Base-by-base conservation (phyloP, 2,329 filamentous ascomycete species). In the Coniochaeta sp. region DNA sequence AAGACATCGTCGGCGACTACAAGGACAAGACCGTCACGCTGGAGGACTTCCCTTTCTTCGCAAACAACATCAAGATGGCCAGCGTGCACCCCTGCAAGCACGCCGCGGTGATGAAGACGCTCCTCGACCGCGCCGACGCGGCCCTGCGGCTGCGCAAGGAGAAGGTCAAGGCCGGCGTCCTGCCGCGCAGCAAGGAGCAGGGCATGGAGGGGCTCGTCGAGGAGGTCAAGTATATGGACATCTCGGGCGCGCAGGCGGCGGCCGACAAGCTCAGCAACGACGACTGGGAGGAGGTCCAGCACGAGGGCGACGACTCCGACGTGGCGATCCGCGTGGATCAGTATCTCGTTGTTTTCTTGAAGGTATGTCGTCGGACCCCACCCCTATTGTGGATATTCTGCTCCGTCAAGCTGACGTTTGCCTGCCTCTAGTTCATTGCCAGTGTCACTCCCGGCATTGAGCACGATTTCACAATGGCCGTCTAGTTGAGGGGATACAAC, bases 71-170 rank as follows among this genome's bases (percentile, higher is more conserved):
- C 72, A 96, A 97, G 80, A 99, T 97, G 85, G 95, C 93, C 36
- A 95, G 89, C 34, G 90, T 99, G 16, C 95, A 99, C 71, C 95
- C 95, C 3, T 99, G 95, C 84, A 96, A 95, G 73, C 95, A 99
- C 72, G 95, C 95, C 11, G 89, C 89, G 31, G 95, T 99, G 67
- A 99, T 99, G 95, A 99, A 98, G 78, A 91, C 91, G 24, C 85
- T 99, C 5, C 88, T 99, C 43, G 95, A 98, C 74, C 91, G 95
- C 38, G 95, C 95, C 55, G 93, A 99, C 71, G 91, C 91, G 24
- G 93, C 93, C 0, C 82, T 98, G 59, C 96, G 96, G 73, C 84
- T 96, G 59, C 87, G 93, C 24, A 83, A 91, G 52, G 89, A 93
- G 68, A 96, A 93, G 80, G 80, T 95, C 62, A 87, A 84, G 70